Base-by-base conservation (phyloP, 116 monocot genomes). In the Phalaenopsis hybrid region DNA sequence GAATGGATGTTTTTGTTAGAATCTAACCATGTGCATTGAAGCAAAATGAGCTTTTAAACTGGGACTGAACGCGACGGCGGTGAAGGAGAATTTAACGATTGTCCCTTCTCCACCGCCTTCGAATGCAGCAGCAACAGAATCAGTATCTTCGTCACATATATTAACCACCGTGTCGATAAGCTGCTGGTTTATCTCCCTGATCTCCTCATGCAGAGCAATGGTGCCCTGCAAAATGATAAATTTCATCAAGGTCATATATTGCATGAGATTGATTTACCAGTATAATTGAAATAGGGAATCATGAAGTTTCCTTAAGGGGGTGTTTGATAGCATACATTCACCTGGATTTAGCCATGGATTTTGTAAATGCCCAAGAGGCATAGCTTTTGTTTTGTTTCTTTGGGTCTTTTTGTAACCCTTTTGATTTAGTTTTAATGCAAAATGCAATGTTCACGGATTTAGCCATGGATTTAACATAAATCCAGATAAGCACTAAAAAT, bases 31-130 rank as follows among this genome's bases (percentile, higher is more conserved):
- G 31, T 91, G 85, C 51, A 83, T 79, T 34, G 93, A 87, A 76
- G 90, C 84, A 81, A 92, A 89, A 7, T 89, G 95, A 37, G 87
- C 86, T 82, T 93, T 93, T 80, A 95, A 84, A 78, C 76, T 88
- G 8, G 90, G 85, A 63, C 91, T 80, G 28, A 91, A 80, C 59
- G 93, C 84, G 16, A 95, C 86, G 5, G 91, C 91, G 79, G 49
- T 86, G 81, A 83, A 90, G 33, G 90, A 91, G 44, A 81, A 91
- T 84, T 89, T 93, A 33, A 95, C 80, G 9, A 95, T 85, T 20
- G 84, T 91, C 4, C 91, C 94, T 57, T 92, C 91, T 20, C 83
- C 83, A 43, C 81, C 83, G 45, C 86, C 78, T 52, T 83, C 83
- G 44, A 67, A 85, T 55, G 85, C 81, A 81, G 86, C 81, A 68